Evolutionary conservation across 1,139 yeast genomes (phyloP), one percentile per base, ranked within the genome.

Genomic region (Taphrina deformans): DNA sequence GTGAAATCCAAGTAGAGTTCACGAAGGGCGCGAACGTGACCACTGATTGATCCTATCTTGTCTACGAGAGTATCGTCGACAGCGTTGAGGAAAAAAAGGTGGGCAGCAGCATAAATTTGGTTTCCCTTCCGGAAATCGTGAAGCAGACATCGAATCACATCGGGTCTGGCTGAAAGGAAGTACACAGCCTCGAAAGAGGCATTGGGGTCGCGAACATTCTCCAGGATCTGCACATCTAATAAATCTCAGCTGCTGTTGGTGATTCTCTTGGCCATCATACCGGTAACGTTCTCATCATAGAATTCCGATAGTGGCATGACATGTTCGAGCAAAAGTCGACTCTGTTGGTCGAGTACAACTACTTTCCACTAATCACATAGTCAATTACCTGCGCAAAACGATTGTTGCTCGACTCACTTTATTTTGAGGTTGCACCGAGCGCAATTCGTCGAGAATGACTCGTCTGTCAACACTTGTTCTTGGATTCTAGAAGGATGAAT

Each of bases 171-270:
- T 59, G 83, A 83, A 23, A 86, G 71, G 26, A 87, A 74, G 72
- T 87, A 87, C 1, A 87, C 74, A 1, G 86, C 90, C 69, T 83
- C 88, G 58, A 83, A 80, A 41, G 79, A 79, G 12, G 75, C 75
- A 73, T 81, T 85, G 10, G 81, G 77, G 62, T 77, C 80, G 62
- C 88, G 77, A 60, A 76, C 75, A 16, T 81, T 74, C 70, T 85
- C 89, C 23, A 86, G 78, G 62, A 78, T 75, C 70, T 83, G 86
- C 50, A 84, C 80, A 14, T 59, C 63, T 59, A 24, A 12, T 9
- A 23, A 85, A 83, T 70, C 26, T 40, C 38, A 55, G 60, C n/a
- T 10, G 55, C 9, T 7, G 41, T 38, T 21, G 6, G 31, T n/a
- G 41, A 12, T 16, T 44, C 12, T 27, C 10, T 2, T 44, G 27